Conservation (phyloP, 2,329 filamentous ascomycete genomes). For the Colletotrichum lini region DNA sequence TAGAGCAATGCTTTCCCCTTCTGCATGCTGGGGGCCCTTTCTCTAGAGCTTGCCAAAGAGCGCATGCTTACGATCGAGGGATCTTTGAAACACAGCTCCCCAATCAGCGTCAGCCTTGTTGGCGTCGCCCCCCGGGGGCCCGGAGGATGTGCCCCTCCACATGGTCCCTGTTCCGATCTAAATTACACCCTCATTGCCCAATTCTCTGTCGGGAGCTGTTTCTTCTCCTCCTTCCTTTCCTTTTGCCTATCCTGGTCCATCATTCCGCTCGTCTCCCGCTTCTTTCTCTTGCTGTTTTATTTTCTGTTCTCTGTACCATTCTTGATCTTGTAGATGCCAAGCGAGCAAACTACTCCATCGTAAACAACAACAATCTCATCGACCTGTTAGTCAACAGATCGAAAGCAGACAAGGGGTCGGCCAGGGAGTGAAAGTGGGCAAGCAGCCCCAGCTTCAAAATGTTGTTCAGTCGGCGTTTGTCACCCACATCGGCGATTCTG, state of each 20-base stretch:
- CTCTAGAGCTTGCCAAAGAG: constrained; percentile 11
- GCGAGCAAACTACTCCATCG: not conserved
- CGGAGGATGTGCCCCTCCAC: constrained; percentile 16
- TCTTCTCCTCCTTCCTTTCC: constrained; percentile 3
- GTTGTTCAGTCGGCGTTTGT: constrained; percentile 52
- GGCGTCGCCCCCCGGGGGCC: constrained; percentile 9
- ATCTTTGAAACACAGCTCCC: constrained; percentile 32
- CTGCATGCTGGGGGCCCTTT: not conserved
- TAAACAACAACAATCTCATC: not conserved
- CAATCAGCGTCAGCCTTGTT: constrained; percentile 39
- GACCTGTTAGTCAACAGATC: not conserved
- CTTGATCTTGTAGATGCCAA: constrained; percentile 3
- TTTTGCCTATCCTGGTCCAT: constrained; percentile 14
- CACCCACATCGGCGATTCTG: constrained; percentile 53
- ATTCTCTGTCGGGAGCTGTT: constrained; percentile 6
- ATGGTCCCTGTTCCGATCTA: constrained; percentile 35
- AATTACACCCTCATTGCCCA: constrained; percentile 39
- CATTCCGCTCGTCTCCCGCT: not conserved
- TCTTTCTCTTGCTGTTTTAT: constrained; percentile 14
- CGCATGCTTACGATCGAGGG: constrained; percentile 34
- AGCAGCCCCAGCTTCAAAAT: constrained; percentile 41
- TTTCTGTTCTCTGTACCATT: constrained; percentile 7
- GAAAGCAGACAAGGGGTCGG: not conserved
- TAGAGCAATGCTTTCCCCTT: constrained; percentile 22
- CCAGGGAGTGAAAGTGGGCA: not conserved